phyloP scores from a whole-genome alignment of 2,329 filamentous ascomycete species.

The Trichoderma sp. region DNA sequence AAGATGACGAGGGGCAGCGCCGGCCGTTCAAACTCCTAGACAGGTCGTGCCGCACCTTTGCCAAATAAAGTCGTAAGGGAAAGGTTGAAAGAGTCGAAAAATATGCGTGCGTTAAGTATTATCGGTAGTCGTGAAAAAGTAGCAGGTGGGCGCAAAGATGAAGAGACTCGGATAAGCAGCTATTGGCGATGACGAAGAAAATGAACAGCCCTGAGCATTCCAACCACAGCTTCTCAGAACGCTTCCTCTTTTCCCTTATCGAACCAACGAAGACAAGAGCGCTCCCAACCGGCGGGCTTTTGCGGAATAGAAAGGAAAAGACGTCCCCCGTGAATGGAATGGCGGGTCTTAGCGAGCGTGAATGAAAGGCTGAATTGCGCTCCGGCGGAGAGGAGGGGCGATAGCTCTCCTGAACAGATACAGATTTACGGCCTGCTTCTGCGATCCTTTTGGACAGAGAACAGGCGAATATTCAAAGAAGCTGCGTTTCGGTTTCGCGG shows the following conservation, averaged over 20 bases:
- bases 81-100: neutral
- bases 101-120: neutral
- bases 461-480: neutral
- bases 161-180: neutral
- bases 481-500: neutral
- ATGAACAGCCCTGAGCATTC: constrained; percentile 4
- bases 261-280: neutral
- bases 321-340: constrained; percentile 17
- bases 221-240: neutral
- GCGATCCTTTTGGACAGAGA: neutral
- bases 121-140: neutral
- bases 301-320: neutral
- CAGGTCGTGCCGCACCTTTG: constrained; percentile 3
- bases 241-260: neutral
- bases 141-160: neutral
- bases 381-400: neutral
- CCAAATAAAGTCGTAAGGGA: neutral
- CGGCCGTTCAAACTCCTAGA: neutral
- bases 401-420: neutral
- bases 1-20: constrained; percentile 8
- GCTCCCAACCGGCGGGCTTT: constrained; percentile 4
- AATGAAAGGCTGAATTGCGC: constrained; percentile 10
- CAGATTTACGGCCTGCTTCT: neutral
- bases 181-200: neutral
- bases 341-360: constrained; percentile 25